Percentiles rank a stretch among this genome's conserved stretches.
Conservation (phyloP, 2,329 filamentous ascomycete species). For the Aspergillus latus region DNA sequence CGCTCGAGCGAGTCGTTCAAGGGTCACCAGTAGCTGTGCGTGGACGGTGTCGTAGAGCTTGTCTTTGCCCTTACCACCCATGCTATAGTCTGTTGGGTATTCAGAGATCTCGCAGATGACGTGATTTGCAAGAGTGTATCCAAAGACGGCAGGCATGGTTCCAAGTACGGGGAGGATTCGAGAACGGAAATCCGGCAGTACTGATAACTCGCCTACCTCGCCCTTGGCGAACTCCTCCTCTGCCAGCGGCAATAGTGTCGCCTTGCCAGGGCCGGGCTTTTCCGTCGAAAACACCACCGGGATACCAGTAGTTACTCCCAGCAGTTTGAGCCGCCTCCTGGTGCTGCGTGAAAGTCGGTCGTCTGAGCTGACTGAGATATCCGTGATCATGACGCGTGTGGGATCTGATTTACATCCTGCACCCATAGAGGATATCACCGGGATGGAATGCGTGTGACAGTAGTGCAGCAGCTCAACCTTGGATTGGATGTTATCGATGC, state of each 20-base stretch:
- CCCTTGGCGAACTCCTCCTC: conserved; percentile 89
- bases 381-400: conserved; percentile 82
- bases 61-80: conserved; percentile 76
- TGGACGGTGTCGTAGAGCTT: conserved; percentile 90
- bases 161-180: conserved; percentile 93
- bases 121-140: conserved; percentile 87
- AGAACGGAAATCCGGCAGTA: conserved; percentile 88
- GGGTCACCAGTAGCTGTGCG: conserved; percentile 69
- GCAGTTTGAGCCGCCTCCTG: conserved; percentile 70
- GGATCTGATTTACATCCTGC: conserved; percentile 88
- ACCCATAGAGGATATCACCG: conserved; percentile 92
- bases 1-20: conserved; percentile 70
- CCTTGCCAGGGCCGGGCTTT: conserved; percentile 85
- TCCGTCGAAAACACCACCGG: conserved; percentile 92
- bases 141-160: conserved; percentile 97
- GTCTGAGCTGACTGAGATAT: conserved; percentile 84
- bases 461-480: conserved; percentile 90
- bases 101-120: conserved; percentile 77
- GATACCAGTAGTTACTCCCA: conserved; percentile 80
- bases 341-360: conserved; percentile 86
- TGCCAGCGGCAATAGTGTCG: conserved; percentile 77
- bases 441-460: conserved; percentile 73
- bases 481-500: conserved; percentile 97
- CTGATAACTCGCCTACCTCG: conserved; percentile 78
- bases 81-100: conserved; percentile 79